Evolutionary conservation across 306 rosid genomes (phyloP).

Genomic region (Vicia sativa): DNA sequence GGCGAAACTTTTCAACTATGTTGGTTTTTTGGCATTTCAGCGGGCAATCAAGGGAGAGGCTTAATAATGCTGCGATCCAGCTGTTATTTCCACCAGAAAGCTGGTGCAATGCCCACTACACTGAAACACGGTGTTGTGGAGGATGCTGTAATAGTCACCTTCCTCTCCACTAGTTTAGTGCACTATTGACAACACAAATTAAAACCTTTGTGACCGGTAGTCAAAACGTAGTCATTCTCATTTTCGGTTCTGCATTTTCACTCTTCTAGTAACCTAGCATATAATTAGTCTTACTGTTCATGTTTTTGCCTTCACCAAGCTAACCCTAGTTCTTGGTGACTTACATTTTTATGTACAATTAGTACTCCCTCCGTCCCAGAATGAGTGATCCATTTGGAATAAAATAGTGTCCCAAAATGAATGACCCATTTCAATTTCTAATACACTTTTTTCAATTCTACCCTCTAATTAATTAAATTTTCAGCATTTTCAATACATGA

Average conservation of each 20-base stretch:
- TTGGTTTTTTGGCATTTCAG: neutral
- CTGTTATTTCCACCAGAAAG: neutral
- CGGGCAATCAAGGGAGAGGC: neutral
- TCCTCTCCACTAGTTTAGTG: neutral
- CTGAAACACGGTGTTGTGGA: neutral
- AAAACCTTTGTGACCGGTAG: neutral
- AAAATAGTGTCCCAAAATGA: no score
- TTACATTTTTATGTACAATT: slow-evolving; percentile 11
- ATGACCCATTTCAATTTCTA: no score
- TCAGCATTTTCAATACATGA: no score
- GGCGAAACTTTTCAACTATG: neutral
- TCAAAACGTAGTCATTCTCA: neutral
- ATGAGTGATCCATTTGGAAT: no score
- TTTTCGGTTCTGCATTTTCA: slow-evolving; percentile 21
- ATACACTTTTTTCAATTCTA: no score
- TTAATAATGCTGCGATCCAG: neutral
- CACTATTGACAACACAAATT: neutral
- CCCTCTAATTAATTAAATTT: no score
- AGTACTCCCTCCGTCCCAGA: no score
- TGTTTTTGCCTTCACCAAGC: slow-evolving; percentile 1
- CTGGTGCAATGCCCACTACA: neutral
- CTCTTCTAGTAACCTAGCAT: neutral
- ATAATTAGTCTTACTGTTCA: neutral
- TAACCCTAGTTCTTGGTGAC: slow-evolving; percentile 14
- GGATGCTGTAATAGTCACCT: neutral